phyloP scores from a whole-genome alignment of 768 basidiomycete species.

The Agaricus blazei region DNA sequence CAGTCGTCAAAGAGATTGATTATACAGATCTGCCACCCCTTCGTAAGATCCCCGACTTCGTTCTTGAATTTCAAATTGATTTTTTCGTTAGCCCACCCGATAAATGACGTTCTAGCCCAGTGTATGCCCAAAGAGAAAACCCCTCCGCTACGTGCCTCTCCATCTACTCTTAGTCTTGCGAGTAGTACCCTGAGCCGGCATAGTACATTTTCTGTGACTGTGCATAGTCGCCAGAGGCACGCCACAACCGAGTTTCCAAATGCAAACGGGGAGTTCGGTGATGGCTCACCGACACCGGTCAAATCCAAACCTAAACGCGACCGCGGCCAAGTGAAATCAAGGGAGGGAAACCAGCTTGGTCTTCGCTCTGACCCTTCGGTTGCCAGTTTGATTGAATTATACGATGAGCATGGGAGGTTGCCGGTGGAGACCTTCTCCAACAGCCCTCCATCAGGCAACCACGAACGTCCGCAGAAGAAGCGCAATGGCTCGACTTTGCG shows the following conservation, averaged over 20 bases:
- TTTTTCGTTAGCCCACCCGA: constrained; percentile 52
- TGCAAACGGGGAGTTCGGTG: constrained; percentile 40
- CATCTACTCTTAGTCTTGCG: constrained; percentile 48
- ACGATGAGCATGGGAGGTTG: constrained; percentile 68
- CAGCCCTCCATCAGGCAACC: constrained; percentile 32
- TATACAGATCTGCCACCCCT: constrained; percentile 59
- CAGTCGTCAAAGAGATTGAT: constrained; percentile 50
- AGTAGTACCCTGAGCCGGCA: constrained; percentile 46
- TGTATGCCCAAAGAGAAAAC: not conserved
- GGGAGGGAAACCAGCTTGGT: constrained; percentile 43
- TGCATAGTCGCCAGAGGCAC: constrained; percentile 49
- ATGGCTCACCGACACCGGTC: constrained; percentile 22
- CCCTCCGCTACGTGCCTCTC: constrained; percentile 36
- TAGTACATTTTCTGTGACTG: constrained; percentile 69
- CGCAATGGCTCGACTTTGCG: constrained; percentile 71
- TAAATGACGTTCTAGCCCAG: constrained; percentile 39
- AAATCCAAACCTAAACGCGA: constrained; percentile 26
- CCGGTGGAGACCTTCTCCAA: constrained; percentile 63
- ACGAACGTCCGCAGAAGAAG: constrained; percentile 36
- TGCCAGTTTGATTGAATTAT: constrained; percentile 64
- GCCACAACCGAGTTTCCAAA: constrained; percentile 62
- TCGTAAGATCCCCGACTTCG: constrained; percentile 42
- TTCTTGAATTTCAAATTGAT: constrained; percentile 7
- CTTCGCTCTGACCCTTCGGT: constrained; percentile 78
- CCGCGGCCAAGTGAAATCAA: constrained; percentile 32